Evolutionary conservation across 192 early-diverging fungal species (phyloP), one percentile per base, ranked within the genome.

Genomic region (Backusella sp.): DNA sequence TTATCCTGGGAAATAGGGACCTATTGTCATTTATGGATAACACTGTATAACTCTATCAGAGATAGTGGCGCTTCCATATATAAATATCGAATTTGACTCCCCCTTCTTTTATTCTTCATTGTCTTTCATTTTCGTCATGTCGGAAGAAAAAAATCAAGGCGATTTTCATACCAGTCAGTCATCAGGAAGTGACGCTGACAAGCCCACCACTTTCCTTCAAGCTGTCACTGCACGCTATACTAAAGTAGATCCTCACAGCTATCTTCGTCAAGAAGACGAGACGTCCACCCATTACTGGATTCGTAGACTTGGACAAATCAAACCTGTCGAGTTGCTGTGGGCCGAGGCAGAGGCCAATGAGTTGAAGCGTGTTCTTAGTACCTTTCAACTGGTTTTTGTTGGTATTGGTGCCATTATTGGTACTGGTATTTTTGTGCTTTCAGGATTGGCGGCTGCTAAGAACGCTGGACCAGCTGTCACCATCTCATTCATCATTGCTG

Each of bases 391-490:
- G 21, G 59, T 76, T 0, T 81, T 81, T 49, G 49, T 81, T 36
- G 79, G 79, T 68, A 76, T 80, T 21, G 79, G 79, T 62, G 74
- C 79, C 26, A 82, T 82, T 41, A 78, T 82, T 69, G 80, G 80
- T 59, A 82, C 76, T 52, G 80, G 80, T 68, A 82, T 82, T 26
- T 82, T 82, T 70, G 80, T 82, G 12, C 41, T 82, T 19, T 82
- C 80, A 26, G 93, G 92, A 36, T 81, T 83, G 7, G 95, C 94
- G 0, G 96, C 96, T n/a, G 87, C 83, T 0, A 81, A 89, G 6
- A 87, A 94, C 70, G 91, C 96, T 21, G 96, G 96, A 0, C 96
- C 96, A 1, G 93, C 92, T 5, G 83, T 97, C 11, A 90, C 94
- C 3, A 76, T 97, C 32, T 94, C 94, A 15, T 95, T 94, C 52